Evolutionary conservation across 441 rosid genomes (phyloP), one percentile per base, ranked within the genome.

Genomic region (Populus hybrid): DNA sequence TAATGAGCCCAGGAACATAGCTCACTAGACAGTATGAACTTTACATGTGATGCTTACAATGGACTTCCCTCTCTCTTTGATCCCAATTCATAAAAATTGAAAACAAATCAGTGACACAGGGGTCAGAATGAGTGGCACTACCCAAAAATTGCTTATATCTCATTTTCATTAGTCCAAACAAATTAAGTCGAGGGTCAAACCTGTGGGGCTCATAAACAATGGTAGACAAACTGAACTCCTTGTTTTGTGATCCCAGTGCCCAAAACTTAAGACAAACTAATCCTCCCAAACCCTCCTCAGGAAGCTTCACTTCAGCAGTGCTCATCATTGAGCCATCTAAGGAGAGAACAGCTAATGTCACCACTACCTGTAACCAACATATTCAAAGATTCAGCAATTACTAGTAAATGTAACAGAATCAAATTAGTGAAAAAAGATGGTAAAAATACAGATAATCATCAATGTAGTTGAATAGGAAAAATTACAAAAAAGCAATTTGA

Each of bases 141-240:
- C 18, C 34, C 8, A 28, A 67, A 12, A 69, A 69, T 10, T 68
- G n/a, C 26, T 40, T n/a, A 30, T 20, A 28, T 12, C 4, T 77
- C 36, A 24, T 23, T 61, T 21, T 68, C 18, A 23, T 63, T 40
- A 63, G 28, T 73, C 35, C 21, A 20, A 5, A 73, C 59, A 53
- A 69, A 67, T 35, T 21, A 72, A 20, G 53, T 57, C 46, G 10
- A 75, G 23, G 20, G 73, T 61, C 81, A 67, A 69, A 94, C 99
- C 94, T 89, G 90, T 97, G 99, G 77, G 98, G 99, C 83, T 97
- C 98, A 74, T 93, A 93, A 68, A 97, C 89, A 71, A 94, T 83
- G 42, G 99, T 97, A 63, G 95, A 89, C 84, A 97, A 83, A 81
- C 82, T 90, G 85, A 94, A 92, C 24, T 84, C 82, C 79, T 87